These are phyloP conservation scores for Diplodia mutila DNA, from an alignment of 2,329 filamentous ascomycete species.

Conservation along the genomic window DNA sequence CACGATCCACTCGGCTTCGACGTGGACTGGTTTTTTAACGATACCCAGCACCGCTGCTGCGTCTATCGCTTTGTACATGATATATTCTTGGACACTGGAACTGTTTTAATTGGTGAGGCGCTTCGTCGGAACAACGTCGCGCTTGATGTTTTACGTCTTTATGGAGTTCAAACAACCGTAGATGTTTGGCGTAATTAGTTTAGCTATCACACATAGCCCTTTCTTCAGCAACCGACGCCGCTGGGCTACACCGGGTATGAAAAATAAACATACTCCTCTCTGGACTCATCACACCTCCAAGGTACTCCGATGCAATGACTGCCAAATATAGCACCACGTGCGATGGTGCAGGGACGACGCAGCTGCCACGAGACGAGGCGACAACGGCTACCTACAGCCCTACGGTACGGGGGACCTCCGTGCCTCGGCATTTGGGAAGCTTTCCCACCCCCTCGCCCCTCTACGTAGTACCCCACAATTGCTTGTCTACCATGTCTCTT, in stretches of 20 bases:
- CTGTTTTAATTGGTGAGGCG: constrained; percentile 5
- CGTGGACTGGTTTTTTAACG: constrained; percentile 1
- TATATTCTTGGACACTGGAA: not conserved
- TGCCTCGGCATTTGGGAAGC: constrained; percentile 17
- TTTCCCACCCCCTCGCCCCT: constrained; percentile 10
- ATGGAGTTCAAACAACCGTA: constrained; percentile 1
- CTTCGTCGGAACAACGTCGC: not conserved
- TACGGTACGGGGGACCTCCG: not conserved
- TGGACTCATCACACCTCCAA: not conserved
- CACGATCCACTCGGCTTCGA: not conserved
- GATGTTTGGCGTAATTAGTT: constrained; percentile 17
- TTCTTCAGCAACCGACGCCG: not conserved
- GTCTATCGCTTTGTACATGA: constrained; percentile 19
- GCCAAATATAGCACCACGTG: not conserved
- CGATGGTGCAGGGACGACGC: not conserved
- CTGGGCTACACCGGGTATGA: not conserved
- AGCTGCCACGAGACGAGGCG: not conserved
- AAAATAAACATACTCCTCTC: not conserved
- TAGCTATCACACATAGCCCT: constrained; percentile 6
- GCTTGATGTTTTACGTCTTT: constrained; percentile 11
- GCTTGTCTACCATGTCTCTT: not conserved
- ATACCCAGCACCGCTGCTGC: constrained; percentile 12
- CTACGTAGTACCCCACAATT: constrained; percentile 1
- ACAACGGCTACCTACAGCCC: not conserved
- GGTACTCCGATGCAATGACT: not conserved